Evolutionary conservation across 768 basidiomycete genomes (phyloP).

Genomic region (Galerina marginata): DNA sequence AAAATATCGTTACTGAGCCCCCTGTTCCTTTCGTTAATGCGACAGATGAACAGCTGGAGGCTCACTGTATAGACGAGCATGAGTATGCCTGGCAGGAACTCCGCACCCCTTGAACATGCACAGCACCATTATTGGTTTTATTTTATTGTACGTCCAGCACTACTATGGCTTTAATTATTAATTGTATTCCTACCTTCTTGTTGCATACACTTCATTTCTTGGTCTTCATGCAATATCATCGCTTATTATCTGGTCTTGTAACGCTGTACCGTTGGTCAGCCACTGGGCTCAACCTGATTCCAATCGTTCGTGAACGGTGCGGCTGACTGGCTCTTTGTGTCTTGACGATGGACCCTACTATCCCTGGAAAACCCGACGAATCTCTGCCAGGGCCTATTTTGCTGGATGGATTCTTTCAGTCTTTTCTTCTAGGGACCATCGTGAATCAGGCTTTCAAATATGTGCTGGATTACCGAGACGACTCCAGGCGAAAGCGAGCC

Average conservation of each 20-base stretch:
- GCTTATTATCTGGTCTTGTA: not conserved
- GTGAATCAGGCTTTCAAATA: conserved; percentile 46
- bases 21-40: conserved; percentile 43
- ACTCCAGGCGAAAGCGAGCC: conserved; percentile 45
- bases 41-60: conserved; percentile 47
- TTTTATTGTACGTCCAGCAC: not conserved
- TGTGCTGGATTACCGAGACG: conserved; percentile 47
- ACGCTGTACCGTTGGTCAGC: not conserved
- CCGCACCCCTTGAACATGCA: conserved; percentile 21
- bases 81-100: conserved; percentile 53
- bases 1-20: conserved; percentile 31
- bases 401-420: conserved; percentile 51
- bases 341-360: conserved; percentile 23
- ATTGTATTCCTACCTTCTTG: not conserved
- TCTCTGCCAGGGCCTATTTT: conserved; percentile 46
- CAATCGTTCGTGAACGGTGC: not conserved
- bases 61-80: conserved; percentile 56
- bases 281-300: not conserved
- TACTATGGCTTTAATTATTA: not conserved
- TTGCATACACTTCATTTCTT: not conserved
- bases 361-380: conserved; percentile 34
- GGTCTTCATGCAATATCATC: not conserved
- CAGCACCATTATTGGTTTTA: not conserved
- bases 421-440: conserved; percentile 51
- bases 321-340: conserved; percentile 1